Conservation (phyloP, 1,284 basidiomycete species). For the Vanrija humicola region DNA sequence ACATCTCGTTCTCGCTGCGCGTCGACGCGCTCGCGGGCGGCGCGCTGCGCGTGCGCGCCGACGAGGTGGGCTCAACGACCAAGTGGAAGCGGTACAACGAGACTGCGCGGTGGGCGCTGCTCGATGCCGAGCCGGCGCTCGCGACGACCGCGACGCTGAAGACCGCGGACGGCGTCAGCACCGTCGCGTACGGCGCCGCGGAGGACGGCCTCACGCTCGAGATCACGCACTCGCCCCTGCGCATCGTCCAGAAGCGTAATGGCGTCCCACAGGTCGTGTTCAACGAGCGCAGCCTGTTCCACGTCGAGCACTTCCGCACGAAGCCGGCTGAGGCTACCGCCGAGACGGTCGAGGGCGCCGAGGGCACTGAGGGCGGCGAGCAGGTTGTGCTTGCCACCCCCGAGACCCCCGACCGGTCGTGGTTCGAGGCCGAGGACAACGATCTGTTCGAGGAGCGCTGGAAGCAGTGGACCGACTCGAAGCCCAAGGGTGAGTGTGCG, state of each 20-base stretch:
- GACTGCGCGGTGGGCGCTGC: constrained; percentile 77
- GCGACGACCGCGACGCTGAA: constrained; percentile 47
- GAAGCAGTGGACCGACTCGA: constrained; percentile 78
- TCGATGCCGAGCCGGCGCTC: constrained; percentile 59
- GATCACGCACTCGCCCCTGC: constrained; percentile 69
- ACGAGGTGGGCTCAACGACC: constrained; percentile 64
- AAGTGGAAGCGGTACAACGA: constrained; percentile 81
- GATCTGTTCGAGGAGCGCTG: constrained; percentile 88
- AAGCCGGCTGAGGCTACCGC: constrained; percentile 53
- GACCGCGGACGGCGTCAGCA: constrained; percentile 50
- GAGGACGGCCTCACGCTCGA: constrained; percentile 50
- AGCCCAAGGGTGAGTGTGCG: constrained; percentile 75
- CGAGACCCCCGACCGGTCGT: constrained; percentile 56
- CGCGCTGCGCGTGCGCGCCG: constrained; percentile 77
- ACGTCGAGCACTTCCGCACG: constrained; percentile 94
- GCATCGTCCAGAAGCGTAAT: constrained; percentile 64
- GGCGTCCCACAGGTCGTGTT: constrained; percentile 80
- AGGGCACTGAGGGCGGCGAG: constrained; percentile 47
- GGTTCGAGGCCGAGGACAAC: constrained; percentile 81
- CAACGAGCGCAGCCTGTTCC: constrained; percentile 84
- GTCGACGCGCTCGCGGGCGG: constrained; percentile 65
- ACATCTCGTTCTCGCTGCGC: constrained; percentile 72
- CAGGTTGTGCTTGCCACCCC: constrained; percentile 56
- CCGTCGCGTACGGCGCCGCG: constrained; percentile 33
- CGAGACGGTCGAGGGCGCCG: constrained; percentile 45